These are phyloP conservation scores for Phlegmacium glaucopus DNA, from an alignment of 768 basidiomycete genomes.

Conservation along the genomic window DNA sequence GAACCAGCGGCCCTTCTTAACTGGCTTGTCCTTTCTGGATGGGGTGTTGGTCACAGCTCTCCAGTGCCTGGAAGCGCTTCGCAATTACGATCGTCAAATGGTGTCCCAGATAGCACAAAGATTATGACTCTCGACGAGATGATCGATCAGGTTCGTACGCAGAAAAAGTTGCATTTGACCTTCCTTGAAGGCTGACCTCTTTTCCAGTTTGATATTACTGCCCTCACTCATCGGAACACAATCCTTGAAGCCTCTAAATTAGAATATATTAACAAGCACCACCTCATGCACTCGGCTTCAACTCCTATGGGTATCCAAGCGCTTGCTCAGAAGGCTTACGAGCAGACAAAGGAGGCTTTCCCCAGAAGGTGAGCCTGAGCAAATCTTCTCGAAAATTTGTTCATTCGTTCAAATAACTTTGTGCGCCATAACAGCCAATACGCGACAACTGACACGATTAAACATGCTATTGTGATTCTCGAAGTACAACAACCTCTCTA, in stretches of 20 bases:
- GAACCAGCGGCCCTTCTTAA: conserved; percentile 88
- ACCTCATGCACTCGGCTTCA: conserved; percentile 58
- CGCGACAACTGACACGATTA: conserved; percentile 55
- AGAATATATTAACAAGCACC: conserved; percentile 85
- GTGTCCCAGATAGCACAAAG: conserved; percentile 61
- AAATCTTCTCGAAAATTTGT: not conserved
- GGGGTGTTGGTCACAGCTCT: conserved; percentile 60
- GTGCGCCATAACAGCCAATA: conserved; percentile 34
- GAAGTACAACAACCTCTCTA: conserved; percentile 39
- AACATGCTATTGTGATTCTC: conserved; percentile 56
- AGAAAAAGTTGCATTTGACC: not conserved
- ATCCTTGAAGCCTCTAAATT: conserved; percentile 78
- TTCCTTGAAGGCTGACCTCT: not conserved
- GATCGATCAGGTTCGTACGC: conserved; percentile 44
- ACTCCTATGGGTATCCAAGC: conserved; percentile 45
- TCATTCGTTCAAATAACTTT: not conserved
- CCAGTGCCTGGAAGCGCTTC: conserved; percentile 19
- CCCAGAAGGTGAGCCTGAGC: conserved; percentile 47
- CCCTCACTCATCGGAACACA: conserved; percentile 80
- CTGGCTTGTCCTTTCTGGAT: conserved; percentile 93
- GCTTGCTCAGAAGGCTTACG: conserved; percentile 53
- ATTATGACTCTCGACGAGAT: conserved; percentile 68
- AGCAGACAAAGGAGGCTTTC: conserved; percentile 51
- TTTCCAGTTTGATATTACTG: conserved; percentile 70
- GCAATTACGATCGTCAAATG: conserved; percentile 18